Evolutionary conservation across 495 filamentous ascomycete species (phyloP).

Genomic region (Copromyces sp.): DNA sequence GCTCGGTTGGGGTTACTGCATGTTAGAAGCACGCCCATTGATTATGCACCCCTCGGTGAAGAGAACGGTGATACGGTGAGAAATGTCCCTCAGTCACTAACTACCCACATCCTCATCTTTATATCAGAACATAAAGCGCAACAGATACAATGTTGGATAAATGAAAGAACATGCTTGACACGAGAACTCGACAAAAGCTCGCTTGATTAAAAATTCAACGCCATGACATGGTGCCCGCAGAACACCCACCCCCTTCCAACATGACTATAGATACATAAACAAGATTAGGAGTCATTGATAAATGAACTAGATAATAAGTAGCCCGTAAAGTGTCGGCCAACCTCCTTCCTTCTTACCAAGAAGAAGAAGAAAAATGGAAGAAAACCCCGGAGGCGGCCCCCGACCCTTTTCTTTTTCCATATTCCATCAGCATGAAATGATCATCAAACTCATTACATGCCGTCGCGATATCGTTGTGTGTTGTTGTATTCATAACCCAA

Average conservation of each 20-base stretch:
- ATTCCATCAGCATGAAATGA: background rate
- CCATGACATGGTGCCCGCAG: background rate
- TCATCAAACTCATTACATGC: background rate
- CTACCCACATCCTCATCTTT: background rate
- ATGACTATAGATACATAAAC: background rate
- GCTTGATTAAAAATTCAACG: background rate
- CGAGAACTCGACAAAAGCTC: background rate
- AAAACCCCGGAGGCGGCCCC: background rate
- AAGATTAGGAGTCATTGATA: background rate
- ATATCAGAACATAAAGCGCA: background rate
- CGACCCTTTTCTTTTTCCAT: background rate
- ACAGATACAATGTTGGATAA: background rate
- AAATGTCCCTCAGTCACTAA: background rate
- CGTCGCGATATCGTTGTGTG: background rate
- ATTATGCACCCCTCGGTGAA: background rate
- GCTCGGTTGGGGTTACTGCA: background rate
- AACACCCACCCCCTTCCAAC: background rate
- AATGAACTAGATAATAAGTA: background rate
- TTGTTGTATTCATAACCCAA: background rate
- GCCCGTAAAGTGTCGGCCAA: background rate
- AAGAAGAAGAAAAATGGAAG: background rate
- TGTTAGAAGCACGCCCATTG: background rate
- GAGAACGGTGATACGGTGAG: background rate
- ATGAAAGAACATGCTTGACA: background rate
- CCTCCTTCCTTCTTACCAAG: background rate